Evolutionary conservation across 2,329 filamentous ascomycete species (phyloP).

Genomic region (Calonectria multiphialidica): DNA sequence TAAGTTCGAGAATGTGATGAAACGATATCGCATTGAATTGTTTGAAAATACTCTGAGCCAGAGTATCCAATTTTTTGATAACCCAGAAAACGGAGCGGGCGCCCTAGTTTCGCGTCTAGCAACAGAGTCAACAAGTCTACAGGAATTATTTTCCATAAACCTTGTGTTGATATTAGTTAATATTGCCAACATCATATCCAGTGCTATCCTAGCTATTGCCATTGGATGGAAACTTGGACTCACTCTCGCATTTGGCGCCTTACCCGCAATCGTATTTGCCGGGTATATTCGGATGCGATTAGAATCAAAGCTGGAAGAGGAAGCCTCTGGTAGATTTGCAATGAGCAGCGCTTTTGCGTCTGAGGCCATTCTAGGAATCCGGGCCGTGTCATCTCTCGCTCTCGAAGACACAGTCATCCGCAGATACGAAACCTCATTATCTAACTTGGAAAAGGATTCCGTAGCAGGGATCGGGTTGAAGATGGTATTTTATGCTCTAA

Average conservation of each 20-base stretch:
- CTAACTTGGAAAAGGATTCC: constrained; percentile 46
- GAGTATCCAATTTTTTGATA: constrained; percentile 63
- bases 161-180: constrained; percentile 59
- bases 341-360: constrained; percentile 61
- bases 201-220: constrained; percentile 58
- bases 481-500: constrained; percentile 56
- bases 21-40: constrained; percentile 51
- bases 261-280: constrained; percentile 58
- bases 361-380: constrained; percentile 62
- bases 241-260: constrained; percentile 57
- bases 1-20: constrained; percentile 44
- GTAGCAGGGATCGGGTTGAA: constrained; percentile 49
- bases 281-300: constrained; percentile 63
- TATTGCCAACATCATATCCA: constrained; percentile 58
- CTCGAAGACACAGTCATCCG: constrained; percentile 57
- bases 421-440: constrained; percentile 48
- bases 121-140: constrained; percentile 58
- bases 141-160: constrained; percentile 64
- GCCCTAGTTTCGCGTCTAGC: constrained; percentile 53
- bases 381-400: constrained; percentile 63
- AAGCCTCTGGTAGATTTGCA: constrained; percentile 57
- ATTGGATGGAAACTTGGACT: constrained; percentile 65
- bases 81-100: constrained; percentile 51
- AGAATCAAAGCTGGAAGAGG: constrained; percentile 58
- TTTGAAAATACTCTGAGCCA: constrained; percentile 66